Evolutionary conservation across 495 filamentous ascomycete species (phyloP), one percentile per base, ranked within the genome.

Genomic region (Penicillium lividum): DNA sequence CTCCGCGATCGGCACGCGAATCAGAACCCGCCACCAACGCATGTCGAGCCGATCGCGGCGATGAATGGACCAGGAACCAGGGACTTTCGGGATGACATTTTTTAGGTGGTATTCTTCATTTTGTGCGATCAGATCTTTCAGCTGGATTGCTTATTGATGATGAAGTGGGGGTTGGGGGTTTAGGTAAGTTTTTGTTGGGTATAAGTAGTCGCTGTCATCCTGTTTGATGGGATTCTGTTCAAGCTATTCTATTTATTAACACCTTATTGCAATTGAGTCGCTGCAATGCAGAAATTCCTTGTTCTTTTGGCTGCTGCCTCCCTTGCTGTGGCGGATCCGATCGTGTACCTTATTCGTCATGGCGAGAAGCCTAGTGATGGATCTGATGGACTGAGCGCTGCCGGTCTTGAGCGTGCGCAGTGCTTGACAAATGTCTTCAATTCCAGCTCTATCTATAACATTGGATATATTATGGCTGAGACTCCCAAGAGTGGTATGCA

Each of bases 301-400:
- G 51, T 52, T 27, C 30, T 74, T 16, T 51, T 77, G 31, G 60
- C 68, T 1, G 46, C 64, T 52, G 15, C 66, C 4, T 57, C 56
- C 8, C 18, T 71, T 1, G 56, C 58, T 36, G 47, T 55, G 5
- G 68, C 66, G 8, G 54, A 60, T 4, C 69, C 77, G 13, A 80
- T 69, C 0, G 72, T 85, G 30, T 85, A 84, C 60, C 61, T 85
- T 5, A 85, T 85, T 66, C 80, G 82, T 7, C 82, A 85, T 60
- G 82, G 82, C 59, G 82, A 85, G 63, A 85, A 85, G 68, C 82
- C 81, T 22, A 60, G 57, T 29, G 63, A 79, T 53, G 75, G 75
- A 31, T 68, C 61, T 9, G 67, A 69, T 36, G 81, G 81, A 0
- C 68, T 85, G 25, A 81, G 67, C 31, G 46, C 75, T 0, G 54